Base-by-base conservation (phyloP, 768 basidiomycete species). In the Xerocomellus intermedius region DNA sequence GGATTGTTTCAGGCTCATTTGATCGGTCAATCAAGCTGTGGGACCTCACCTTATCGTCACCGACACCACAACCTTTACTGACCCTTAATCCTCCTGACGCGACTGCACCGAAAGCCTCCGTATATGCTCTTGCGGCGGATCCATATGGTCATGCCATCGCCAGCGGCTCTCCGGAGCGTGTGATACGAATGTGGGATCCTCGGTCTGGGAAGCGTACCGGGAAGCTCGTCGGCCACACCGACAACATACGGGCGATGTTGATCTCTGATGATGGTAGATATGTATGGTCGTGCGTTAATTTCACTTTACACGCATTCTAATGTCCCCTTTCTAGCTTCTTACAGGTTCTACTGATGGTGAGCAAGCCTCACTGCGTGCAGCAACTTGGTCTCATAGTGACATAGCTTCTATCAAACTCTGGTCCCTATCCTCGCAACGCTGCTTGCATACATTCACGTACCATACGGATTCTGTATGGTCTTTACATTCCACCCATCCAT, bases 381-480 rank as follows among this genome's bases (percentile, higher is more conserved):
- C 41, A 24, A 7, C 24, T 50, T 50, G 28, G 66, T 65, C 60
- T 54, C 46, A 63, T 55, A 6, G 52, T 30, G 56, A 49, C n/a
- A 46, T 60, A 77, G 75, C 91, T 10, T 93, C 92, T 4, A 82
- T 93, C 70, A 98, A 96, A 68, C 81, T 98, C 28, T 99, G 97
- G 97, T 98, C 95, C 1, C 78, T 98, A 17, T 73, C 81, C 2
- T 84, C 91, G 0, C 94, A 98, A 67, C 82, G 90, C 12, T 96
- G 94, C 65, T 74, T 99, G 16, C 94, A 99, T 65, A 98, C 96
- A 2, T 99, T 98, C 75, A 91, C 91, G 0, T 88, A 98, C 65
- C 96, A 98, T 68, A 85, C 90, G 14, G 93, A 95, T 56, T 90
- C 89, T 14, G 94, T 98, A 43, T 98, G 97, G 96, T 87, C 95